Base-by-base conservation (phyloP, 169 alveolate genomes). In the Cytauxzoon felis region DNA sequence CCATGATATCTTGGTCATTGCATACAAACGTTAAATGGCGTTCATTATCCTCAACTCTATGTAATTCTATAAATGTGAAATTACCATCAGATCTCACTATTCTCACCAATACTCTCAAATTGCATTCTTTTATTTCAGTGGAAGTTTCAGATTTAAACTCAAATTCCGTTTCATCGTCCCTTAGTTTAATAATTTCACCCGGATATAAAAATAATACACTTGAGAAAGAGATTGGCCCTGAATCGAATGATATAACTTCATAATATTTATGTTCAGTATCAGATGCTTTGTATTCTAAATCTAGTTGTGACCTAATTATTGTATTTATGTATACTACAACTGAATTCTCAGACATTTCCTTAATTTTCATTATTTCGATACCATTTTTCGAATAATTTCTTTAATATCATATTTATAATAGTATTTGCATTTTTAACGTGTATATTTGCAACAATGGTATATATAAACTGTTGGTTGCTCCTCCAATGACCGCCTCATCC, bases 91-190 rank as follows among this genome's bases (percentile, higher is more conserved):
- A 70, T 24, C 34, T 41, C n/a, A 63, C 51, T 6, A 56, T 56
- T 9, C 64, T 38, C 9, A 68, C 78, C 40, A 73, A 73, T 43
- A 73, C 84, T 1, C 8, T 63, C 11, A 73, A 38, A 32, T 73
- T 72, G 0, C 45, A n/a, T 21, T 38, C 54, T 29, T 32, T 34
- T 16, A 42, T 45, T 16, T 5, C 30, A 9, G 38, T 11, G n/a
- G 47, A 51, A 8, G 81, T 11, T 21, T 33, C 54, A 16, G 81
- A 69, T 23, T 21, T 2, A 13, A 62, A 61, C 13, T 53, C 9
- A 19, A 26, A 29, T 27, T 26, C 40, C 1, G 61, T 38, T 11
- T 16, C 43, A 21, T 40, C 79, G 21, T 34, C 27, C 27, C 29
- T 61, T 21, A 71, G 48, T 11, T 18, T 6, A 2, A 51, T 45